Percentiles rank a stretch among this genome's conserved stretches.
Conservation (phyloP, 805 yeast species). For the Hanseniaspora singularis region DNA sequence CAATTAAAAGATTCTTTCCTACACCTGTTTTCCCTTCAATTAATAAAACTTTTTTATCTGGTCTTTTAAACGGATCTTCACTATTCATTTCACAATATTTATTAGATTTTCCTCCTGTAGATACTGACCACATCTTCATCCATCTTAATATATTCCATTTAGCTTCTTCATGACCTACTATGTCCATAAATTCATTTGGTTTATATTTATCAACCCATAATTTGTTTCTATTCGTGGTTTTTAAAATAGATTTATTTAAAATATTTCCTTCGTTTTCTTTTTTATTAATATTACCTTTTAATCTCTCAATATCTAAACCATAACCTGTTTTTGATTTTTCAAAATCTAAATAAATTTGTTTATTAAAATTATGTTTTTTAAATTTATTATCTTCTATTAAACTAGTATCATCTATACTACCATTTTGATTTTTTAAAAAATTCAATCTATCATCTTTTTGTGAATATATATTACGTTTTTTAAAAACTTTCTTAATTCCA, state of each 20-base stretch:
- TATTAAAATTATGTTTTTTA: slow-evolving; percentile 5
- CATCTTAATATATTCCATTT: slow-evolving; percentile 50
- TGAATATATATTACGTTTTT: background rate
- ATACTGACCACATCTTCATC: slow-evolving; percentile 47
- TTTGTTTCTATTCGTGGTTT: slow-evolving; percentile 14
- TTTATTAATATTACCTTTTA: slow-evolving; percentile 18
- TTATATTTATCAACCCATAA: slow-evolving; percentile 58
- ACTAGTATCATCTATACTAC: no score
- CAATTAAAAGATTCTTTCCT: slow-evolving; percentile 85
- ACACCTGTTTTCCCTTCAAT: slow-evolving; percentile 89
- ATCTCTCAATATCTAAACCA: slow-evolving; percentile 32
- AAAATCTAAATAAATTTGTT: slow-evolving; percentile 10
- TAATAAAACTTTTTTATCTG: slow-evolving; percentile 50
- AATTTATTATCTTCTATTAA: slow-evolving; percentile 3
- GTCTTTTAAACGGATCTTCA: slow-evolving; percentile 45
- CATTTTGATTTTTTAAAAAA: background rate
- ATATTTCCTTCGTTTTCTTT: background rate
- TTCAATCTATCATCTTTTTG: background rate
- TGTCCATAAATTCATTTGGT: slow-evolving; percentile 50
- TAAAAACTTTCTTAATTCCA: background rate
- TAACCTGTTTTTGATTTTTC: slow-evolving; percentile 28
- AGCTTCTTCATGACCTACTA: slow-evolving; percentile 56
- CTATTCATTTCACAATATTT: slow-evolving; percentile 15
- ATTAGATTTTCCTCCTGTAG: slow-evolving; percentile 15
- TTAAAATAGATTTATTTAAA: background rate